These are phyloP conservation scores for Nicotiana attenuata DNA, from an alignment of 257 asterid species.

Conservation along the genomic window DNA sequence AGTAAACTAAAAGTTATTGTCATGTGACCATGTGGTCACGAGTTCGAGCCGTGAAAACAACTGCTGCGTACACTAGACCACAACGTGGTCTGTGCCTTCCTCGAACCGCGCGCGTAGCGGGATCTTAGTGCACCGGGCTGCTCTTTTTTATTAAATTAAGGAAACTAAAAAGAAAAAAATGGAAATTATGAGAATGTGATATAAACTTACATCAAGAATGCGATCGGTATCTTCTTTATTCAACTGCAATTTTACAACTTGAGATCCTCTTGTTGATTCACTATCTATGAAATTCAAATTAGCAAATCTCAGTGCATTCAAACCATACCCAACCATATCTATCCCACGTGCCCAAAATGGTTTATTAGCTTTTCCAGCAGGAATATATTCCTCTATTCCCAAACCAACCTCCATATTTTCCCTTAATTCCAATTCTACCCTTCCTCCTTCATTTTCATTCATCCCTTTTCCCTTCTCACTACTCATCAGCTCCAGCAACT, in stretches of 20 bases:
- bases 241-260: slow-evolving; percentile 55
- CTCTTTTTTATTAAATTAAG: no score
- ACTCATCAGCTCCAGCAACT: slow-evolving; percentile 36
- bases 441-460: slow-evolving; percentile 6
- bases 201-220: slow-evolving; percentile 57
- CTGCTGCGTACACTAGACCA: no score
- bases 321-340: slow-evolving; percentile 73
- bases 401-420: slow-evolving; percentile 32
- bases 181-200: background rate
- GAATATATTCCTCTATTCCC: slow-evolving; percentile 68
- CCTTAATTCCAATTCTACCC: slow-evolving; percentile 20
- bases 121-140: no score
- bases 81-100: no score
- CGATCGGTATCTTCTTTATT: slow-evolving; percentile 40
- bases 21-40: no score
- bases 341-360: slow-evolving; percentile 89
- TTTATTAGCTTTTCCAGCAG: slow-evolving; percentile 57
- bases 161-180: background rate
- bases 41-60: no score
- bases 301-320: slow-evolving; percentile 63
- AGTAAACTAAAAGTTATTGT: no score
- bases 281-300: slow-evolving; percentile 50
- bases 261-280: slow-evolving; percentile 47
- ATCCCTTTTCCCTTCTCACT: background rate
- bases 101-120: no score